Evolutionary conservation across 1,284 basidiomycete genomes (phyloP).

Genomic region (Gomphus bonarii): DNA sequence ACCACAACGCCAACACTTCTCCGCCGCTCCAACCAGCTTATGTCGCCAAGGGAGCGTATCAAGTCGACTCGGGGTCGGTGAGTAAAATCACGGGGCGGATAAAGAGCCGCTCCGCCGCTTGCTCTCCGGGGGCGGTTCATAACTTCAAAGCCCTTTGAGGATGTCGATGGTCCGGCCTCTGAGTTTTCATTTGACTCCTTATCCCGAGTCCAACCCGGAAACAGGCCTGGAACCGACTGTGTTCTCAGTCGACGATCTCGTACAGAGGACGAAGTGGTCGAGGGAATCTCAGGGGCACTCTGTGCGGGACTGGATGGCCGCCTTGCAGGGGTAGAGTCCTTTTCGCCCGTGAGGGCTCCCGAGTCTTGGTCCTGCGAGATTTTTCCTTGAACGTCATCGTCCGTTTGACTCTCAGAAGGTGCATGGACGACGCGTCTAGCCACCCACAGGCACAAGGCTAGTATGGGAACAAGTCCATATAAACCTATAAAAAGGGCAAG

Average conservation of each 20-base stretch:
- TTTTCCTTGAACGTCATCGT: neutral
- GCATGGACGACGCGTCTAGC: neutral
- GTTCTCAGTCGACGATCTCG: conserved; percentile 39
- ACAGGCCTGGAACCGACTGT: conserved; percentile 39
- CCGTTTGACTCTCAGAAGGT: neutral
- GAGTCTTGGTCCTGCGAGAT: conserved; percentile 1
- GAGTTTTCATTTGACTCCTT: neutral
- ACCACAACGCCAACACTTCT: conserved; percentile 60
- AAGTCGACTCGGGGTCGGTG: conserved; percentile 9
- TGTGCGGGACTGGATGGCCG: conserved; percentile 8
- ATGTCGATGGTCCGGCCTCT: neutral
- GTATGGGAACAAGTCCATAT: conserved; percentile 42
- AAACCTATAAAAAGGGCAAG: conserved; percentile 49
- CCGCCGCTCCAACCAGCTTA: conserved; percentile 65
- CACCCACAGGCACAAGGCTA: conserved; percentile 27
- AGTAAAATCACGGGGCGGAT: conserved; percentile 23
- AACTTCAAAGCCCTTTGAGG: conserved; percentile 46
- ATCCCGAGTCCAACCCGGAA: conserved; percentile 21
- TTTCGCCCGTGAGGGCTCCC: neutral
- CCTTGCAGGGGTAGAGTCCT: neutral
- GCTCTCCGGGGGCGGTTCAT: conserved; percentile 47
- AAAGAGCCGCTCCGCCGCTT: conserved; percentile 28
- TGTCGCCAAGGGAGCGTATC: conserved; percentile 46
- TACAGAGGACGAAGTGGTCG: conserved; percentile 33
- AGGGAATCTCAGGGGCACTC: conserved; percentile 7